Conservation (phyloP, 2,329 filamentous ascomycete species). For the Truncatella angustata region DNA sequence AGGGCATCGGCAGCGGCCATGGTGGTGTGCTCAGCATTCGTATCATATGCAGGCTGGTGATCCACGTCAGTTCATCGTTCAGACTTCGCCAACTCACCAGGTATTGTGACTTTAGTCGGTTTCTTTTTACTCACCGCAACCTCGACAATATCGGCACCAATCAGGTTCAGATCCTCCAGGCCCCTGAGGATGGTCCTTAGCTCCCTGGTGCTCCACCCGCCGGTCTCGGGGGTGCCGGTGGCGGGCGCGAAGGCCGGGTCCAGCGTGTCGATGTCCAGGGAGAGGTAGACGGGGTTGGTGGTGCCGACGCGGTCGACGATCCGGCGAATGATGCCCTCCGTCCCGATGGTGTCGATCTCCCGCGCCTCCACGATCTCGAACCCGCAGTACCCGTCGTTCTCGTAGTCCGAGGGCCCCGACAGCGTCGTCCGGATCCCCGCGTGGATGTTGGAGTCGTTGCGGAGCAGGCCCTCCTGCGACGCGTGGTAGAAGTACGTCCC, state of each 20-base stretch:
- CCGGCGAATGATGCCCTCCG: conserved; percentile 73
- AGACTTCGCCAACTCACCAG: not conserved
- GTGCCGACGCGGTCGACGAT: conserved; percentile 75
- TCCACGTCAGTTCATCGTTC: not conserved
- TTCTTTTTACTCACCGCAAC: conserved; percentile 58
- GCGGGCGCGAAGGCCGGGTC: conserved; percentile 80
- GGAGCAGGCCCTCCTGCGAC: conserved; percentile 71
- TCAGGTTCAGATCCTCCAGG: conserved; percentile 65
- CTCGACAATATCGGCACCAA: conserved; percentile 71
- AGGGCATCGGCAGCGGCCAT: conserved; percentile 61
- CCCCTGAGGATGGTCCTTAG: conserved; percentile 69
- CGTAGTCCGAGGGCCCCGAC: conserved; percentile 75
- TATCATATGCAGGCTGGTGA: conserved; percentile 56
- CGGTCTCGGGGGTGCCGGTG: conserved; percentile 74
- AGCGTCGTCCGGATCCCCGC: conserved; percentile 83
- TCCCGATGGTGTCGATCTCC: conserved; percentile 50
- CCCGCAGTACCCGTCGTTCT: conserved; percentile 81
- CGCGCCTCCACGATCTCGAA: conserved; percentile 78
- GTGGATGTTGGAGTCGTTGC: conserved; percentile 84
- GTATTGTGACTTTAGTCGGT: too few relatives aligned
- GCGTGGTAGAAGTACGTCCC: conserved; percentile 90
- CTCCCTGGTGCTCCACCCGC: conserved; percentile 73
- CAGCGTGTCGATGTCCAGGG: conserved; percentile 83
- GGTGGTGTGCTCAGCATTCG: conserved; percentile 58
- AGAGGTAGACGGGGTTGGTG: conserved; percentile 73